These are phyloP conservation scores for Blastocystis sp. DNA, from an alignment of 352 stramenopile species.

Conservation along the genomic window DNA sequence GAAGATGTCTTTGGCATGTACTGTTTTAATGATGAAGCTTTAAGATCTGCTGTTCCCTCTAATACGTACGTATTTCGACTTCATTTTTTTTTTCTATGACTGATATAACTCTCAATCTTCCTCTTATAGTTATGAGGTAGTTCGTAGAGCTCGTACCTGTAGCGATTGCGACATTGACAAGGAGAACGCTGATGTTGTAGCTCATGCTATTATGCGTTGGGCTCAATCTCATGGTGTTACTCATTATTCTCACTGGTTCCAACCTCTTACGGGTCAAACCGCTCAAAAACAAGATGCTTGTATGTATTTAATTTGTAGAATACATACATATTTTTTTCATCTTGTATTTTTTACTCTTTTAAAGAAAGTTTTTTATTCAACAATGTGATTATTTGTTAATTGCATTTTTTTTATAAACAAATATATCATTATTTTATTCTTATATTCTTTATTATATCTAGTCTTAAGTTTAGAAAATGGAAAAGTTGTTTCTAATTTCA, in stretches of 20 bases:
- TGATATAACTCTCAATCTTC: no score
- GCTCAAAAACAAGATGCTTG: slow-evolving; percentile 63
- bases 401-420: no score
- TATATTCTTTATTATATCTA: neutral
- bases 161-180: slow-evolving; percentile 20
- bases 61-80: neutral
- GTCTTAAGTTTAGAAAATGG: slow-evolving; percentile 40
- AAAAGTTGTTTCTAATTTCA: slow-evolving; percentile 55
- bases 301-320: slow-evolving; percentile 54
- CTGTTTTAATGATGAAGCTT: slow-evolving; percentile 27
- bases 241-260: slow-evolving; percentile 65
- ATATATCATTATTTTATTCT: no score
- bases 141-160: slow-evolving; percentile 12
- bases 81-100: no score
- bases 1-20: slow-evolving; percentile 35
- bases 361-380: no score
- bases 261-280: slow-evolving; percentile 55
- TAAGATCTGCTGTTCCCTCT: slow-evolving; percentile 18
- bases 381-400: no score
- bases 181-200: slow-evolving; percentile 38
- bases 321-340: no score
- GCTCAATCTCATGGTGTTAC: slow-evolving; percentile 49
- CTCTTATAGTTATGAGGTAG: slow-evolving; percentile 14
- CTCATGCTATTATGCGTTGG: slow-evolving; percentile 38
- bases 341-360: no score